phyloP scores from a whole-genome alignment of 805 yeast species.

The Candida methanosorbosa region DNA sequence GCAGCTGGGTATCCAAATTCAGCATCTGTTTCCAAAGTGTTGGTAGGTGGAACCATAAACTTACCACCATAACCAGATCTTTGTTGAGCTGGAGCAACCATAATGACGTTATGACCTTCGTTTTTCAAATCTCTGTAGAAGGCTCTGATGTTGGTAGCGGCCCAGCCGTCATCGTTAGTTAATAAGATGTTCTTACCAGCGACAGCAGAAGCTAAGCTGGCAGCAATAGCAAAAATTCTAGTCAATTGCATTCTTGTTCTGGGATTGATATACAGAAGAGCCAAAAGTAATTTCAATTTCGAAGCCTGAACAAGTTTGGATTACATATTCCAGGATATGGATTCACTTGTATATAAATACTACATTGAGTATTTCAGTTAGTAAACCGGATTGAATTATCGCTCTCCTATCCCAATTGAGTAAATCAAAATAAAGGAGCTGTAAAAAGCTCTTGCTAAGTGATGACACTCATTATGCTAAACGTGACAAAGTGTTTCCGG shows the following conservation, averaged over 20 bases:
- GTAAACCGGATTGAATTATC: too few species aligned
- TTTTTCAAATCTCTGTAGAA: conserved; percentile 33
- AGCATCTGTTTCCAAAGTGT: conserved; percentile 31
- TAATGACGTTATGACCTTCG: conserved; percentile 36
- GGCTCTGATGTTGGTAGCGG: conserved; percentile 43
- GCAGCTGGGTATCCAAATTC: conserved; percentile 34
- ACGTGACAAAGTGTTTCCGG: too few species aligned
- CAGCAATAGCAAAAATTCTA: neutral
- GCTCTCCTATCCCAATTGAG: too few species aligned
- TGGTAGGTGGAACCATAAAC: conserved; percentile 29
- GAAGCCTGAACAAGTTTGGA: too few species aligned
- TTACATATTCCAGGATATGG: too few species aligned
- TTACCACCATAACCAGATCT: conserved; percentile 46
- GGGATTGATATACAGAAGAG: too few species aligned
- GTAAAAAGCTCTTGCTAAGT: too few species aligned
- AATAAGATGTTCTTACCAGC: conserved; percentile 31
- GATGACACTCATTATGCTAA: too few species aligned
- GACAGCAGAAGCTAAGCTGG: neutral
- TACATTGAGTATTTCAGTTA: too few species aligned
- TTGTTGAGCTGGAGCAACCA: conserved; percentile 40
- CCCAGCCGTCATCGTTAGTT: conserved; percentile 49
- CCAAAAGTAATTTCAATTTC: too few species aligned
- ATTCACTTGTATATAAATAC: too few species aligned
- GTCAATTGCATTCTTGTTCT: conserved; percentile 1
- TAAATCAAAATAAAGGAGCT: too few species aligned